Evolutionary conservation across 805 yeast genomes (phyloP), one percentile per base, ranked within the genome.

Genomic region (Candida insectalens): DNA sequence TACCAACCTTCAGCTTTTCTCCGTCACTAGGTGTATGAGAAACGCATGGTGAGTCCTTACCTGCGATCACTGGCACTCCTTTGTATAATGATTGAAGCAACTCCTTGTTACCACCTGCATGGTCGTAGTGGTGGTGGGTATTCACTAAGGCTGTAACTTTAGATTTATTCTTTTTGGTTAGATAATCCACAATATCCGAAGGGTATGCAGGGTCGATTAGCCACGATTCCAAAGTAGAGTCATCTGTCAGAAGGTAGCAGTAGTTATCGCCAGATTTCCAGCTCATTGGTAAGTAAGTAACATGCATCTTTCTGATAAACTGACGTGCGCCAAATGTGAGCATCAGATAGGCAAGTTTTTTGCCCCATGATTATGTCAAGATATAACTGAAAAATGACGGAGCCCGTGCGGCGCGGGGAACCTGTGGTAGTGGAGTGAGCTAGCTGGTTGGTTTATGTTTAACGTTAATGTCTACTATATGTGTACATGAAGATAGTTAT

Each of bases 51-150:
- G 85, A 78, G 47, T 83, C 87, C 34, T 67, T 70, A 10, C 99
- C 99, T 1, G 85, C 96, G 45, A 85, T 77, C 13, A 88, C 59
- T 1, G 87, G 83, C 20, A 77, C 51, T 5, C 59, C 62, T 30
- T 70, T 72, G 50, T 63, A 53, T 3, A 38, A 4, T 1, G 44
- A 20, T 3, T 34, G 29, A 5, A 47, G 40, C 37, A 67, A 38
- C 13, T 55, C 57, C 16, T 61, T 57, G 49, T 87, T 88, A 2
- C 96, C 97, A 16, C 84, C 96, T 2, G 96, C 66, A 58, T 92
- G 99, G 53, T 92, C 99, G 50, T 76, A 74, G 56, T 92, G 99
- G 53, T 92, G 98, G 53, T 92, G 99, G 1, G 97, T 92, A 58
- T 92, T 92, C 33, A 83, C 94, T 37, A 92, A 81, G 2, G 89